Conservation (phyloP, 2,329 filamentous ascomycete species). For the Verticillium nubilum region DNA sequence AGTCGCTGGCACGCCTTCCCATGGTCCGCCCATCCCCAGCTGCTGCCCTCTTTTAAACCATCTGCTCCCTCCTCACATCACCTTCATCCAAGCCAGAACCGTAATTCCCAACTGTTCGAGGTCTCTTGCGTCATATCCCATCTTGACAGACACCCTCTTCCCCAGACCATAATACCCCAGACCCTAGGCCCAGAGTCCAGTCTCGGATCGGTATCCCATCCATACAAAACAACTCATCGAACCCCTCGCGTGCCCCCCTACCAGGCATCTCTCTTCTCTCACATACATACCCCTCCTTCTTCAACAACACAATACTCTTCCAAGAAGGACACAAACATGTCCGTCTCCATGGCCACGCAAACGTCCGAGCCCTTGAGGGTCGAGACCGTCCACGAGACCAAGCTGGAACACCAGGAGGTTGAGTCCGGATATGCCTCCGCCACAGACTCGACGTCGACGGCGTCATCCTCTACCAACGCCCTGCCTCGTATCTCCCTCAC, state of each 20-base stretch:
- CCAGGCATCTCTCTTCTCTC: background rate
- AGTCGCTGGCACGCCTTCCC: conserved; percentile 3
- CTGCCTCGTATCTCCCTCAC: conserved; percentile 81
- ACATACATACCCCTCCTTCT: background rate
- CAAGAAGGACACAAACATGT: background rate
- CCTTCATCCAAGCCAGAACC: conserved; percentile 1
- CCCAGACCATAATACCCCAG: background rate
- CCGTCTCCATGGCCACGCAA: conserved; percentile 4
- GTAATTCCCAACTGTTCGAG: background rate
- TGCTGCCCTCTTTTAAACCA: conserved; percentile 10
- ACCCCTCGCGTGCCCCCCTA: background rate
- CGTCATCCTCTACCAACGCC: conserved; percentile 50
- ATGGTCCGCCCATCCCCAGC: background rate
- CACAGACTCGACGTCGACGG: conserved; percentile 28
- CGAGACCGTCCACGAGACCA: conserved; percentile 29
- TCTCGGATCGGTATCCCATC: background rate
- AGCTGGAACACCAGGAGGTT: conserved; percentile 37
- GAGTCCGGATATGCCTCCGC: conserved; percentile 81
- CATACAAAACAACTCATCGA: background rate
- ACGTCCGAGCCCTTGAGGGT: conserved; percentile 21
- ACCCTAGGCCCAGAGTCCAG: background rate
- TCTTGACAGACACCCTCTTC: conserved; percentile 1
- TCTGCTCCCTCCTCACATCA: background rate
- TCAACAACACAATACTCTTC: background rate
- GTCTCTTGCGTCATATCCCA: conserved; percentile 11